Evolutionary conservation across 2,329 filamentous ascomycete genomes (phyloP), one percentile per base, ranked within the genome.

Genomic region (Calonectria honghensis): DNA sequence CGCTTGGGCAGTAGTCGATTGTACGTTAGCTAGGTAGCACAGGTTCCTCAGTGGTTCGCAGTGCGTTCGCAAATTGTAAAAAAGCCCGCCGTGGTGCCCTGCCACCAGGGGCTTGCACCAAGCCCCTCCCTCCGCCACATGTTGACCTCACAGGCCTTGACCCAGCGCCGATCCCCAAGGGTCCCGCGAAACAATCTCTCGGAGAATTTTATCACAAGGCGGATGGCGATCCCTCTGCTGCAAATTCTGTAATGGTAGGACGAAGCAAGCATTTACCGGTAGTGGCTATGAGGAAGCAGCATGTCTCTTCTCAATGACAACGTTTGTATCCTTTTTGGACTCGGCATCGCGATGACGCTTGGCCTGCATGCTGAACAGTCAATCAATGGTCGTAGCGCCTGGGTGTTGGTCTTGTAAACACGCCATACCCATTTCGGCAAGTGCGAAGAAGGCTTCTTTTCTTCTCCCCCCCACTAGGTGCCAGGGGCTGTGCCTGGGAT

Each of bases 81-180:
- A 48, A 48, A n/a, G 9, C 45, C 24, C 11, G 9, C 7, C 9
- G 5, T n/a, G 45, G 45, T 24, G n/a, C 18, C 45, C 45, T 24
- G 45, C 45, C 45, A 24, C 45, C 45, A 5, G 2, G n/a, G 45
- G 20, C n/a, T 48, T n/a, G 45, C n/a, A 48, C 45, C 24, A 24
- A 13, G 45, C 45, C 45, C 45, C 45, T 48, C 45, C 45, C 41
- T 45, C 20, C 45, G 45, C 45, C 45, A 48, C 45, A 24, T n/a
- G 18, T 63, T 4, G 24, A 20, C 35, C 11, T 29, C 35, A 18
- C n/a, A 29, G 37, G 32, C 35, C 35, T 61, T 41, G 18, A 35
- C 14, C 57, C 57, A 37, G 54, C 35, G 32, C 35, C 20, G 57
- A 63, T 63, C 57, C 7, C 16, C 57, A 37, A 41, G 57, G 57